These are phyloP conservation scores for Yamadazyma dendronema DNA, from an alignment of 1,139 yeast genomes.

Conservation along the genomic window DNA sequence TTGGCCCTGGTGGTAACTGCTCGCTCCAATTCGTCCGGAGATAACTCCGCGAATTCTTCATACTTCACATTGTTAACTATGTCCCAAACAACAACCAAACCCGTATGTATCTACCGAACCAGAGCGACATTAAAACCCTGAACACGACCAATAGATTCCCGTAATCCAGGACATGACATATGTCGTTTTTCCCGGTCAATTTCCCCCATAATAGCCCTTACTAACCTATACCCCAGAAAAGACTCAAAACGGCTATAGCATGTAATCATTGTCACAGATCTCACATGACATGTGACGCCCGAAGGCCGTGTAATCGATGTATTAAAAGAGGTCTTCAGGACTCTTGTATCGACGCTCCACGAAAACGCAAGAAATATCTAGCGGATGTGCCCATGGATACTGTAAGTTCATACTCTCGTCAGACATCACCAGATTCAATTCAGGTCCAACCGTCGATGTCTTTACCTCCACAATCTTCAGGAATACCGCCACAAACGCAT, in stretches of 20 bases:
- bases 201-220: not conserved
- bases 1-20: not conserved
- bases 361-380: conserved; percentile 81
- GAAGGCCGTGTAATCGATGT: conserved; percentile 83
- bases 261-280: conserved; percentile 85
- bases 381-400: conserved; percentile 45
- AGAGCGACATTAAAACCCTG: not conserved
- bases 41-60: not conserved
- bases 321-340: conserved; percentile 61
- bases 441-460: not conserved
- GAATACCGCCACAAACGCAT: not conserved
- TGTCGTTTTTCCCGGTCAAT: not conserved
- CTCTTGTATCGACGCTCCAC: conserved; percentile 87
- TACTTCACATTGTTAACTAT: not conserved
- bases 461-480: not conserved
- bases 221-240: conserved; percentile 24
- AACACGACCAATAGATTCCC: not conserved
- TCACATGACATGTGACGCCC: conserved; percentile 82
- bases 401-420: too few relatives aligned
- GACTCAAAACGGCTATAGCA: conserved; percentile 72
- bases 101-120: conserved; percentile 1
- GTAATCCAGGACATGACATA: not conserved
- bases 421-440: not conserved
- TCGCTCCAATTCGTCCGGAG: not conserved
- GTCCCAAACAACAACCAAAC: not conserved